phyloP scores from a whole-genome alignment of 176 grass and related monocot species.

The Lolium multiflorum region DNA sequence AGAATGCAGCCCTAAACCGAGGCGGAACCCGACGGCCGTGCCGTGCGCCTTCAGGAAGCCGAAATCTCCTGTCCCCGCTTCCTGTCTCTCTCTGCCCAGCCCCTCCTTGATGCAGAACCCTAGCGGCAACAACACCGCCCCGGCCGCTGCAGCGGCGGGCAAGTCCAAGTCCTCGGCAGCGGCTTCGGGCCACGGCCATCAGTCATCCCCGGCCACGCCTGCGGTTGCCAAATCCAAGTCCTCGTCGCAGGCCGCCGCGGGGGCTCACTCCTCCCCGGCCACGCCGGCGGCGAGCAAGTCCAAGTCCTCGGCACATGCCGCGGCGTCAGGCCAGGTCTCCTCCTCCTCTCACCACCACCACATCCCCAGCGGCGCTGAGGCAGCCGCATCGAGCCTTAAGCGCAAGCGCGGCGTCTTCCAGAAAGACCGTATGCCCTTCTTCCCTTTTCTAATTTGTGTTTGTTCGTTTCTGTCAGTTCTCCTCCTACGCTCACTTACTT shows the following conservation, averaged over 20 bases:
- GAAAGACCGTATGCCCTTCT: constrained; percentile 70
- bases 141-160: background rate
- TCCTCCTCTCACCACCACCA: constrained; percentile 48
- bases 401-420: constrained; percentile 95
- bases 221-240: constrained; percentile 20
- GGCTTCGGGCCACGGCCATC: constrained; percentile 3
- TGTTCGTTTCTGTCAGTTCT: background rate
- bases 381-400: constrained; percentile 63
- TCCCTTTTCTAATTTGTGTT: background rate
- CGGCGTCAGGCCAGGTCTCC: constrained; percentile 16
- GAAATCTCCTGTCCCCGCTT: too few species aligned
- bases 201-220: constrained; percentile 22
- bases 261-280: constrained; percentile 20
- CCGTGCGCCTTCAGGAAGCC: too few species aligned
- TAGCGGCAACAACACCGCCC: constrained; percentile 15
- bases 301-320: constrained; percentile 40
- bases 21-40: too few species aligned
- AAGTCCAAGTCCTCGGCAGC: constrained; percentile 8
- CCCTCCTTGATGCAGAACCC: constrained; percentile 11
- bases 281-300: constrained; percentile 34
- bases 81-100: too few species aligned
- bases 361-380: constrained; percentile 34
- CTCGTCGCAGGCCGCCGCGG: constrained; percentile 9
- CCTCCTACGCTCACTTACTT: background rate
- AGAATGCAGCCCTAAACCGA: too few species aligned